Conservation (phyloP, 2,329 filamentous ascomycete species). For the Pseudocercospora eumusae region DNA sequence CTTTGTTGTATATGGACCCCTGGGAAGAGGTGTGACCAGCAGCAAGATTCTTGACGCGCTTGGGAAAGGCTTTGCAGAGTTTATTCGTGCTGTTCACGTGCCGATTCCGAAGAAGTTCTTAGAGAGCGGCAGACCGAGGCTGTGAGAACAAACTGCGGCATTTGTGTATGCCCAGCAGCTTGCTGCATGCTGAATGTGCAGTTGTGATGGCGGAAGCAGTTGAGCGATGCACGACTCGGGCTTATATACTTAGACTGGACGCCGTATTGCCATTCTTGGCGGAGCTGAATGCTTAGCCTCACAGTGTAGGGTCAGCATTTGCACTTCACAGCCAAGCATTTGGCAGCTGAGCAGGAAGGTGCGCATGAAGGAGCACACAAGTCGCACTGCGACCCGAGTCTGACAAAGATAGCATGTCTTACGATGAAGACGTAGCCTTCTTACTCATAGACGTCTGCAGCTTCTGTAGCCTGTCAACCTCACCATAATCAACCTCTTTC, state of each 20-base stretch:
- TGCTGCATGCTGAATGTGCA: background rate
- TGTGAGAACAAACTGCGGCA: conserved; percentile 1
- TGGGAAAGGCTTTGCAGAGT: conserved; percentile 33
- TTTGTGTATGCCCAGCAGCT: background rate
- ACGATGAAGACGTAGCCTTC: background rate
- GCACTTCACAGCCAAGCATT: background rate
- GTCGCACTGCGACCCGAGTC: background rate
- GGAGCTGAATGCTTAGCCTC: conserved; percentile 1
- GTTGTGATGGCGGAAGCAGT: background rate
- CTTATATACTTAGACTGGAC: background rate
- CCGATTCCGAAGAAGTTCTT: conserved; percentile 31
- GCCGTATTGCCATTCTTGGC: background rate
- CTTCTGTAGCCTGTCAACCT: background rate
- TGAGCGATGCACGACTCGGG: conserved; percentile 1
- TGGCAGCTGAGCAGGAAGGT: background rate
- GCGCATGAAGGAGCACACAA: background rate
- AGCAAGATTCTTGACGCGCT: conserved; percentile 30
- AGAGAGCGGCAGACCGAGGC: conserved; percentile 13
- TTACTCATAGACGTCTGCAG: background rate
- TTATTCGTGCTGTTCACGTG: conserved; percentile 29
- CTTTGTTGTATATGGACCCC: conserved; percentile 37
- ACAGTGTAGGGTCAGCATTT: background rate
- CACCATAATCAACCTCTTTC: background rate
- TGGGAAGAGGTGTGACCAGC: conserved; percentile 31
- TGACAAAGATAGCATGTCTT: conserved; percentile 3